These are phyloP conservation scores for Aspergillus proliferans DNA, from an alignment of 2,329 filamentous ascomycete genomes.

Conservation along the genomic window DNA sequence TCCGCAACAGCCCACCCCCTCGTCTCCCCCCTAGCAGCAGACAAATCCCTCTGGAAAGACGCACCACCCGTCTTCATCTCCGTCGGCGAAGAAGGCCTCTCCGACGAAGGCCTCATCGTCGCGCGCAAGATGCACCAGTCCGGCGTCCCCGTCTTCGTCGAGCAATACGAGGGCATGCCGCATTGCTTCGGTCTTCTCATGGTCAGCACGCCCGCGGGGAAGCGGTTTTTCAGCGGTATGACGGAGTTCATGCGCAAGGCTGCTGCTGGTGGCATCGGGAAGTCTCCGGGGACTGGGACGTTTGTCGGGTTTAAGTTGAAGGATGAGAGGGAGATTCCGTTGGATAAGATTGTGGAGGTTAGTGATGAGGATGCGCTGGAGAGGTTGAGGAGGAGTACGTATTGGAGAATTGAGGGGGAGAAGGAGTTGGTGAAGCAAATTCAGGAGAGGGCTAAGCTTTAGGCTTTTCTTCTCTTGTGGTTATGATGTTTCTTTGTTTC, in stretches of 20 bases:
- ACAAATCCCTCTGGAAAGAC: slow-evolving; percentile 33
- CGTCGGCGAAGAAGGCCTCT: slow-evolving; percentile 36
- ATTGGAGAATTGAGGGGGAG: slow-evolving; percentile 32
- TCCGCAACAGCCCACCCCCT: slow-evolving; percentile 35
- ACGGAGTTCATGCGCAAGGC: slow-evolving; percentile 46
- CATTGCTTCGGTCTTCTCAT: slow-evolving; percentile 54
- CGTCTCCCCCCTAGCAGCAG: slow-evolving; percentile 33
- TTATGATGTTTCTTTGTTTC: neutral
- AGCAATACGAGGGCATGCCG: slow-evolving; percentile 42
- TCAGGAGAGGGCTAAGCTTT: slow-evolving; percentile 22
- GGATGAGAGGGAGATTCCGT: slow-evolving; percentile 21
- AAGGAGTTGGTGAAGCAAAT: slow-evolving; percentile 25
- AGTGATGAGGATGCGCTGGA: slow-evolving; percentile 32
- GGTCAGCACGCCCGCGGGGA: slow-evolving; percentile 39
- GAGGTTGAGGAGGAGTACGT: slow-evolving; percentile 19
- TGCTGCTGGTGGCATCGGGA: slow-evolving; percentile 19
- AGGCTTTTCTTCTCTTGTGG: neutral
- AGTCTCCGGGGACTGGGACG: slow-evolving; percentile 23
- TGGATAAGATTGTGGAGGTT: slow-evolving; percentile 28
- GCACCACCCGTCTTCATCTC: slow-evolving; percentile 38
- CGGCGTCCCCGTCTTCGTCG: slow-evolving; percentile 32
- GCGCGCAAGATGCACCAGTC: slow-evolving; percentile 35
- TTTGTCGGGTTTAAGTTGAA: slow-evolving; percentile 25
- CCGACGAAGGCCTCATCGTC: slow-evolving; percentile 36
- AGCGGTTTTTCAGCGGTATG: slow-evolving; percentile 52